phyloP scores from a whole-genome alignment of 169 alveolate species.

The Plasmodium inui region DNA sequence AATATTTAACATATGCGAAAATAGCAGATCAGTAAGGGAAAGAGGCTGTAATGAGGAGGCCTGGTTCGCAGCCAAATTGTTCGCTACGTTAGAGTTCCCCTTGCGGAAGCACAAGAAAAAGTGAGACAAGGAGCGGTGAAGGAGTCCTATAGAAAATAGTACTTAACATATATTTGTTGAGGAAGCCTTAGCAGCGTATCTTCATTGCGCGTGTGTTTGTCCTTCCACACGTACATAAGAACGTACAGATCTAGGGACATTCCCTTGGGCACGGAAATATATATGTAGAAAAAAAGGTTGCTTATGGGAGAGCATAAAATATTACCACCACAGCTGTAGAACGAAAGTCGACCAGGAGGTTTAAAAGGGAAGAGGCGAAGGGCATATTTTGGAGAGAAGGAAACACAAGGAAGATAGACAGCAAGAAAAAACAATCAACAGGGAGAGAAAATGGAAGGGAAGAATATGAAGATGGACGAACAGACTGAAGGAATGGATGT shows the following conservation, averaged over 20 bases:
- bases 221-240: neutral
- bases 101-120: neutral
- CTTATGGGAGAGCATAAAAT: neutral
- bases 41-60: neutral
- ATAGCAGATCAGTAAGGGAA: neutral
- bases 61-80: too few species aligned
- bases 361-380: neutral
- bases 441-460: neutral
- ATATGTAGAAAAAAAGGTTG: neutral
- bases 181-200: neutral
- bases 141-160: neutral
- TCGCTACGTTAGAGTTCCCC: neutral
- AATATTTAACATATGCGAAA: neutral
- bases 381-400: neutral
- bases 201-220: neutral
- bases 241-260: neutral
- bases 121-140: neutral
- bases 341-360: neutral
- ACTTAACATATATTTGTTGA: neutral
- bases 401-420: neutral
- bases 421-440: neutral
- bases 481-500: neutral
- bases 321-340: neutral
- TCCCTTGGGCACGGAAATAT: neutral
- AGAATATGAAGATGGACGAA: neutral